phyloP scores from a whole-genome alignment of 495 filamentous ascomycete genomes.

The Aspergillus hancockii region DNA sequence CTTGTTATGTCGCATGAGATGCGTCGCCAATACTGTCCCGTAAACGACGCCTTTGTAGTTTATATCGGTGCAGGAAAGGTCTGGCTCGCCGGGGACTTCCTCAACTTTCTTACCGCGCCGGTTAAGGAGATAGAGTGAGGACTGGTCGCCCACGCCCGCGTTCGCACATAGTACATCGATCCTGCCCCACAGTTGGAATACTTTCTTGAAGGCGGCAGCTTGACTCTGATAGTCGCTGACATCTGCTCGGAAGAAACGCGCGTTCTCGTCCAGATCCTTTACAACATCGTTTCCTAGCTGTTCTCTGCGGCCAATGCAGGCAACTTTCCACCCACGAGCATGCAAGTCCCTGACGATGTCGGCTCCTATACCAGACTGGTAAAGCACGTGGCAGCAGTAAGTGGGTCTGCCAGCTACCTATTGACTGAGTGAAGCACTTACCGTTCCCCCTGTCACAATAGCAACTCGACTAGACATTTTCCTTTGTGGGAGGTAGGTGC shows the following conservation, averaged over 20 bases:
- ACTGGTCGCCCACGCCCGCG: slow-evolving; percentile 28
- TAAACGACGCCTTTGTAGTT: slow-evolving; percentile 35
- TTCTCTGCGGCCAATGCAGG: slow-evolving; percentile 25
- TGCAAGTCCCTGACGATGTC: slow-evolving; percentile 26
- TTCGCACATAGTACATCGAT: slow-evolving; percentile 33
- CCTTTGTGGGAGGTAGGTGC: neutral
- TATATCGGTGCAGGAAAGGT: slow-evolving; percentile 26
- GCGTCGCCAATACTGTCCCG: slow-evolving; percentile 28
- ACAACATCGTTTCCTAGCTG: slow-evolving; percentile 21
- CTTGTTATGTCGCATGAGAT: slow-evolving; percentile 33
- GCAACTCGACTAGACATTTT: neutral
- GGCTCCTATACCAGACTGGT: slow-evolving; percentile 33
- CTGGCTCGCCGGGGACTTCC: slow-evolving; percentile 28
- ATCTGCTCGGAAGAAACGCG: slow-evolving; percentile 26
- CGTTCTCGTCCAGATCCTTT: slow-evolving; percentile 16
- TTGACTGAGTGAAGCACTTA: neutral
- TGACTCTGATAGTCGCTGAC: slow-evolving; percentile 28
- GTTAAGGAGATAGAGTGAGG: slow-evolving; percentile 27
- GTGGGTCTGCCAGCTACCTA: neutral
- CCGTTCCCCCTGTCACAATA: slow-evolving; percentile 10
- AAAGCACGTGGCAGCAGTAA: neutral
- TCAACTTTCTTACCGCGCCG: slow-evolving; percentile 16
- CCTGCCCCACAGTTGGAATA: slow-evolving; percentile 22
- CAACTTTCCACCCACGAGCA: slow-evolving; percentile 28
- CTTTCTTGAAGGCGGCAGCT: slow-evolving; percentile 21